Evolutionary conservation across 2,329 filamentous ascomycete genomes (phyloP).

Genomic region (Escovopsis sp.): DNA sequence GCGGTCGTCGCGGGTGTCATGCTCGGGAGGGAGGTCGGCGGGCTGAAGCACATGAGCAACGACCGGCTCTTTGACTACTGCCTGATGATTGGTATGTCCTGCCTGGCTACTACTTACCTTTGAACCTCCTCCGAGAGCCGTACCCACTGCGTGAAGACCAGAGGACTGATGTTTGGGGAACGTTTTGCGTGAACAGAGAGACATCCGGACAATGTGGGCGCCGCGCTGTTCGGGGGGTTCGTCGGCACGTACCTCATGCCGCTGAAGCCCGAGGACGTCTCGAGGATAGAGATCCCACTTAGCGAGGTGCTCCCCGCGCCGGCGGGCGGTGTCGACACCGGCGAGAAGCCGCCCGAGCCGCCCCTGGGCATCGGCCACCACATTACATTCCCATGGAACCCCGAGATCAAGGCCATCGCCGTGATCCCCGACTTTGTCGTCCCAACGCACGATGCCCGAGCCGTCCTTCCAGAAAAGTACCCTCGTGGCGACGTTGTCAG

Average conservation of each 20-base stretch:
- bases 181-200: too few species aligned
- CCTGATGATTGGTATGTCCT: conserved; percentile 72
- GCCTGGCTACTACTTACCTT: neutral
- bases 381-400: conserved; percentile 86
- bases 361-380: conserved; percentile 88
- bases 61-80: conserved; percentile 88
- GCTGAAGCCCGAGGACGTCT: conserved; percentile 73
- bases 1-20: conserved; percentile 93
- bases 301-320: conserved; percentile 85
- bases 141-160: neutral
- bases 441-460: conserved; percentile 78
- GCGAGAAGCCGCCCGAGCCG: conserved; percentile 72
- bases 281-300: conserved; percentile 82
- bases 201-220: conserved; percentile 88
- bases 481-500: conserved; percentile 67
- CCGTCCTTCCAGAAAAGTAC: conserved; percentile 70
- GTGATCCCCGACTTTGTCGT: conserved; percentile 96
- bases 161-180: too few species aligned
- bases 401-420: conserved; percentile 90
- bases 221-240: conserved; percentile 88
- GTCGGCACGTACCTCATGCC: conserved; percentile 95
- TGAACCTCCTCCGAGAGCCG: too few species aligned
- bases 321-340: conserved; percentile 82
- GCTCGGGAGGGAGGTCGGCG: conserved; percentile 76
- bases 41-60: conserved; percentile 56